A percentile compares a stretch with the other conserved stretches of the same genome.
phyloP scores from a whole-genome alignment of 768 basidiomycete species.

The Gymnopilus junonius region DNA sequence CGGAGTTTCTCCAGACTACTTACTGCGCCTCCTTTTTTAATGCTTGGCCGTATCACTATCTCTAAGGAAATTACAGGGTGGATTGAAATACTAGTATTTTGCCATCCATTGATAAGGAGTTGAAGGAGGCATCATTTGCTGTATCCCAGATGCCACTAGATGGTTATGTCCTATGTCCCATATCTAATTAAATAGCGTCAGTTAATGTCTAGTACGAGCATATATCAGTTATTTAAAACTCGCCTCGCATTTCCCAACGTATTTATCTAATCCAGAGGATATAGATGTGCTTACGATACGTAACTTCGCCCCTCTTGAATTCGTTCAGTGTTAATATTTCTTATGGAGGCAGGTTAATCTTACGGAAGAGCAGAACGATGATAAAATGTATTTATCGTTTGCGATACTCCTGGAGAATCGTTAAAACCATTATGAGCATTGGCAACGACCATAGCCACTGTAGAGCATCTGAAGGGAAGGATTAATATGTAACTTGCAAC shows the following conservation, averaged over 20 bases:
- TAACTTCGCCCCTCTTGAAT: constrained; percentile 45
- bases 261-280: constrained; percentile 30
- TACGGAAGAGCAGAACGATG: constrained; percentile 46
- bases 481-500: neutral
- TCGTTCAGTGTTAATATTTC: neutral
- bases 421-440: constrained; percentile 34
- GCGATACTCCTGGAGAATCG: constrained; percentile 44
- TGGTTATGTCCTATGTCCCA: constrained; percentile 43
- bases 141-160: constrained; percentile 47
- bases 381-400: constrained; percentile 48
- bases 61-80: neutral
- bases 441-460: constrained; percentile 40
- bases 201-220: neutral
- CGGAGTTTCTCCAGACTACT: neutral
- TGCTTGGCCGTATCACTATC: neutral
- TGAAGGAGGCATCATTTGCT: constrained; percentile 42
- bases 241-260: constrained; percentile 47
- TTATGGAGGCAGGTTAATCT: constrained; percentile 9
- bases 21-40: too few species aligned
- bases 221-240: too few species aligned
- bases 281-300: constrained; percentile 44
- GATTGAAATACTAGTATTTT: neutral
- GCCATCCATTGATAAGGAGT: constrained; percentile 13
- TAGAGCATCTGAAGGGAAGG: constrained; percentile 40
- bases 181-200: constrained; percentile 35